Evolutionary conservation across 2,329 filamentous ascomycete genomes (phyloP), one percentile per base, ranked within the genome.

Genomic region (Daldinia sp.): DNA sequence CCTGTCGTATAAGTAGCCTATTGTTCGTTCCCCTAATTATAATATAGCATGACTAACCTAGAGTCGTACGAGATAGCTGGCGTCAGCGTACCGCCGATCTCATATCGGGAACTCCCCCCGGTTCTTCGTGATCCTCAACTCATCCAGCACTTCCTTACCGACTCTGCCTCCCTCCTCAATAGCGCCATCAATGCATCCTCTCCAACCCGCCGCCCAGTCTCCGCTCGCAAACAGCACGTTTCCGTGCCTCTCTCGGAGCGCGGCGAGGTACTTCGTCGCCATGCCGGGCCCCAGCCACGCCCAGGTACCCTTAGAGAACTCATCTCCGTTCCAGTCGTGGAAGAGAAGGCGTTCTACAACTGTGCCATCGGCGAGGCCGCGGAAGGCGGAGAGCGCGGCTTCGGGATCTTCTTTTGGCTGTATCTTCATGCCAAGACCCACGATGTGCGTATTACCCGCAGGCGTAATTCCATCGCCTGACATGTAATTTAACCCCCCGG

Each of bases 381-480:
- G 75, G 70, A 69, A 78, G 67, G 1, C 73, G 72, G 11, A 75
- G 56, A 48, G 79, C 71, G 0, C 77, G 75, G n/a, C 70, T 63
- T 77, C 61, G 2, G 81, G 73, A 41, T 81, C 70, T 5, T 79
- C 77, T 10, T 82, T 80, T 0, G 79, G 79, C 1, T 81, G 72
- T 3, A 83, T 68, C 1, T 75, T 66, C 0, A 76, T 77, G 0
- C 81, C 80, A 51, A 84, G 83, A 1, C 75, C 75, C 0, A 83
- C 81, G 1, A 83, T 70, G 32, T 83, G 81, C 0, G 81, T 82
- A 35, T 83, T 82, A 0, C 81, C 80, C 0, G 76, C 75, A 0
- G 78, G 77, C 0, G 79, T 81, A 0, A 73, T 76, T 0, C 82
- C 81, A 56, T 83, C 81, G 0, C 78, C 82, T 4, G 81, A 76